These are phyloP conservation scores for Gossypium longicalyx DNA, from an alignment of 345 rosid species.

Conservation along the genomic window DNA sequence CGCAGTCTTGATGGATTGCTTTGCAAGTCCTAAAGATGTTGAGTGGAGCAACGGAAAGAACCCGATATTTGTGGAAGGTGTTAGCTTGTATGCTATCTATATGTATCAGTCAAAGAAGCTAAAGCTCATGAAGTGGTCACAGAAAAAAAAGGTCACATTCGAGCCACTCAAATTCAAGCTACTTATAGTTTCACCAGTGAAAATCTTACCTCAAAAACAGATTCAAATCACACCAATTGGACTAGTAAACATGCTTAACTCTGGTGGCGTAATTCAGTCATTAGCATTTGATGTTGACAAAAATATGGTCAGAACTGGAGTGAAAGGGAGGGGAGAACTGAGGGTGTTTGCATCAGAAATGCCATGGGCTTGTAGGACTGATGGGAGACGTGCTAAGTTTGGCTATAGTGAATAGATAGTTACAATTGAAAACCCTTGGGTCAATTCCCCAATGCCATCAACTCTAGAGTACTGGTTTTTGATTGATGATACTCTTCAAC, in stretches of 20 bases:
- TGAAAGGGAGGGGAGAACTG: conserved; percentile 71
- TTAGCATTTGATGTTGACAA: conserved; percentile 24
- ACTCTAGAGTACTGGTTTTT: conserved; percentile 49
- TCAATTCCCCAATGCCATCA: conserved; percentile 36
- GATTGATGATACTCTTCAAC: no score
- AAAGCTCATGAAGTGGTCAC: conserved; percentile 42
- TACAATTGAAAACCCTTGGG: conserved; percentile 54
- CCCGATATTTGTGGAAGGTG: conserved; percentile 56
- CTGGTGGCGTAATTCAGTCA: conserved; percentile 65
- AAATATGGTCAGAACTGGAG: conserved; percentile 34
- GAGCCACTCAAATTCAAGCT: conserved; percentile 78
- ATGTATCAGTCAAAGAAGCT: conserved; percentile 53
- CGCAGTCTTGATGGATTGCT: conserved; percentile 40
- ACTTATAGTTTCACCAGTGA: conserved; percentile 62
- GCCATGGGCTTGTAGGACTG: conserved; percentile 54
- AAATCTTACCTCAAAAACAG: conserved; percentile 26
- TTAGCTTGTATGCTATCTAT: conserved; percentile 52
- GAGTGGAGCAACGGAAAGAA: conserved; percentile 68
- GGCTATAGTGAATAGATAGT: conserved; percentile 50
- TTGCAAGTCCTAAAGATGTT: conserved; percentile 51
- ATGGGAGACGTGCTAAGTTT: conserved; percentile 46
- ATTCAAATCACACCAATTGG: conserved; percentile 49
- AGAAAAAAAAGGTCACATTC: conserved; percentile 45
- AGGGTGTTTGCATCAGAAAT: conserved; percentile 54
- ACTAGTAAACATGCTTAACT: conserved; percentile 78